These are phyloP conservation scores for Austroboletus eburneus DNA, from an alignment of 768 basidiomycete species.

Conservation along the genomic window DNA sequence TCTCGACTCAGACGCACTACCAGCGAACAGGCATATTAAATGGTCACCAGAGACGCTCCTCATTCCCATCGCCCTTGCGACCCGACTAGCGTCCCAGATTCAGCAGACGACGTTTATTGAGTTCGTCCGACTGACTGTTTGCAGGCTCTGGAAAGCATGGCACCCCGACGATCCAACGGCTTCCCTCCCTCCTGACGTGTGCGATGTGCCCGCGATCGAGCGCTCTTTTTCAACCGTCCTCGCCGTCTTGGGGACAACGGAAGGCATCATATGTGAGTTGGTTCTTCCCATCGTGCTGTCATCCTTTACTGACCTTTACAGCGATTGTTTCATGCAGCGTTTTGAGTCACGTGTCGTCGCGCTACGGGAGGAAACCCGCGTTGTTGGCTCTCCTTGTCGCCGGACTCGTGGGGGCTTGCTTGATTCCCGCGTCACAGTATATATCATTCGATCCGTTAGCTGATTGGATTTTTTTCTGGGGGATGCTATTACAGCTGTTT, in stretches of 20 bases:
- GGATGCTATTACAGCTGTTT: slow-evolving; percentile 15
- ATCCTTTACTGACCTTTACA: slow-evolving; percentile 1
- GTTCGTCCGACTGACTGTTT: slow-evolving; percentile 24
- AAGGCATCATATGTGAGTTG: neutral
- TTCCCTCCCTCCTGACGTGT: neutral
- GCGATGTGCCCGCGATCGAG: neutral
- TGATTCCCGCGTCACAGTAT: slow-evolving; percentile 16
- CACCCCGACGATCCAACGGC: neutral
- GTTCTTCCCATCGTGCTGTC: neutral
- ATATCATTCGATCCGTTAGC: slow-evolving; percentile 12
- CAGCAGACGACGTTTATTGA: slow-evolving; percentile 26
- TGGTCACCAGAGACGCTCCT: slow-evolving; percentile 16
- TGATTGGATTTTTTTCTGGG: slow-evolving; percentile 14
- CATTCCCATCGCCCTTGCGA: slow-evolving; percentile 18
- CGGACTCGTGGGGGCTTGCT: slow-evolving; percentile 8
- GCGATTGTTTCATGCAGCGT: slow-evolving; percentile 22
- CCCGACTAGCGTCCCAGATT: slow-evolving; percentile 19
- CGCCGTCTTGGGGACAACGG: neutral
- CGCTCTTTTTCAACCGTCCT: neutral
- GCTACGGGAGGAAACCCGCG: slow-evolving; percentile 24
- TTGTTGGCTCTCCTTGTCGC: slow-evolving; percentile 10
- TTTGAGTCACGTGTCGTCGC: slow-evolving; percentile 23
- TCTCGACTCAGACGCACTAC: no score
- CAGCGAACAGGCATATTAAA: no score
- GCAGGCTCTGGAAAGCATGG: slow-evolving; percentile 7